phyloP scores from a whole-genome alignment of 345 rosid species.

The Turnera subulata region DNA sequence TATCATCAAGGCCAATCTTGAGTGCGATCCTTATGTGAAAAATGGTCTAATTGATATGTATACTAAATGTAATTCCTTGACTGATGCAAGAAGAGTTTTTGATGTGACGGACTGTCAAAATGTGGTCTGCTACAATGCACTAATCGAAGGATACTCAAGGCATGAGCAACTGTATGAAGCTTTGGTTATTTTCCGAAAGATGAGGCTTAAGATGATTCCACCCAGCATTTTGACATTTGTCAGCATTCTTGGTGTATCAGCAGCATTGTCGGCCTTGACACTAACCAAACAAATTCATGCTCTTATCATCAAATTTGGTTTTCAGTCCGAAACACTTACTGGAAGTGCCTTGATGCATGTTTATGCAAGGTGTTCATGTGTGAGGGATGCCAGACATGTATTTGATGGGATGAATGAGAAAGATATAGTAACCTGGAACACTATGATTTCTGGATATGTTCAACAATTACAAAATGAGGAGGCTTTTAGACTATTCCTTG shows the following conservation, averaged over 20 bases:
- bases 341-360: conserved; percentile 66
- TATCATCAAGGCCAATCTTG: conserved; percentile 51
- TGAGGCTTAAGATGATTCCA: conserved; percentile 43
- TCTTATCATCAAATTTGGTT: conserved; percentile 51
- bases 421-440: conserved; percentile 81
- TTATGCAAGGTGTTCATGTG: conserved; percentile 56
- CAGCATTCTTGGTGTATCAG: conserved; percentile 65
- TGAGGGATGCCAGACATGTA: conserved; percentile 50
- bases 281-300: conserved; percentile 67
- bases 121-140: conserved; percentile 60
- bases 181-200: conserved; percentile 46
- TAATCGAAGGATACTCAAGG: conserved; percentile 78
- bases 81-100: conserved; percentile 54
- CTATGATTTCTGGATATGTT: too few relatives aligned
- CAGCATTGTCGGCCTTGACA: conserved; percentile 41
- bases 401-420: conserved; percentile 59
- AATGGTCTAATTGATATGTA: conserved; percentile 76
- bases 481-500: conserved; percentile 48
- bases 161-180: conserved; percentile 47
- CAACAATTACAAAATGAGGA: conserved; percentile 60
- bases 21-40: conserved; percentile 45
- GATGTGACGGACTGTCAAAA: conserved; percentile 36
- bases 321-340: conserved; percentile 38
- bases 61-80: conserved; percentile 51
- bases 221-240: conserved; percentile 71